Evolutionary conservation across 306 rosid genomes (phyloP).

Genomic region (Gynostemma pentaphyllum): DNA sequence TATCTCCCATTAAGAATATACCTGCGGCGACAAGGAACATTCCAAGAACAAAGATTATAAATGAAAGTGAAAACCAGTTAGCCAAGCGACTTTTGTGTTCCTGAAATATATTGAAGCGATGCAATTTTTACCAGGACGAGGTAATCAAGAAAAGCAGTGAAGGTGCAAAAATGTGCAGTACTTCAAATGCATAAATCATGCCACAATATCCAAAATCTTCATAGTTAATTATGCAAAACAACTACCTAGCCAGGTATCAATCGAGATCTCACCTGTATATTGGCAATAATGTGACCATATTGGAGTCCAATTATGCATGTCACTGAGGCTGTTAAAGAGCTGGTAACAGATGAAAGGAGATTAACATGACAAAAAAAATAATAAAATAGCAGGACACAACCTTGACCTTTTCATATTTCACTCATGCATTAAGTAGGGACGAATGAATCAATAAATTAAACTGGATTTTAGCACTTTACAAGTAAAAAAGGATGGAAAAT

Average conservation of each 20-base stretch:
- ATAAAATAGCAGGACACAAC: too few relatives aligned
- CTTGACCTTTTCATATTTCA: too few relatives aligned
- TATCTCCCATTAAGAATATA: conserved; percentile 5
- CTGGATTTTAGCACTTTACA: too few relatives aligned
- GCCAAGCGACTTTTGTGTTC: conserved; percentile 61
- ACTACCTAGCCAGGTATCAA: background rate
- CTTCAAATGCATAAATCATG: background rate
- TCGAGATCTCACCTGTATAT: conserved; percentile 43
- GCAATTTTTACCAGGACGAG: conserved; percentile 3
- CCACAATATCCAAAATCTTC: background rate
- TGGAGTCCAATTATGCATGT: conserved; percentile 94
- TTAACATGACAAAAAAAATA: background rate
- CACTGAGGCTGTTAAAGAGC: conserved; percentile 79
- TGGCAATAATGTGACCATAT: conserved; percentile 78
- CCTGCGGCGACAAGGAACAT: conserved; percentile 38
- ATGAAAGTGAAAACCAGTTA: conserved; percentile 47
- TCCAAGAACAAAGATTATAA: conserved; percentile 43
- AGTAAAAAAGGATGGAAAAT: too few relatives aligned
- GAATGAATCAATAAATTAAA: too few relatives aligned
- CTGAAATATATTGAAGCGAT: conserved; percentile 27
- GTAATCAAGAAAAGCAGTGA: conserved; percentile 1
- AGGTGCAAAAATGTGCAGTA: background rate
- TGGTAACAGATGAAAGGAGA: conserved; percentile 17
- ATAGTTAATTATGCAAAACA: background rate
- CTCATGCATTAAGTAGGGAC: too few relatives aligned